Evolutionary conservation across 306 rosid species (phyloP).

Genomic region (Acacia melanoxylon): DNA sequence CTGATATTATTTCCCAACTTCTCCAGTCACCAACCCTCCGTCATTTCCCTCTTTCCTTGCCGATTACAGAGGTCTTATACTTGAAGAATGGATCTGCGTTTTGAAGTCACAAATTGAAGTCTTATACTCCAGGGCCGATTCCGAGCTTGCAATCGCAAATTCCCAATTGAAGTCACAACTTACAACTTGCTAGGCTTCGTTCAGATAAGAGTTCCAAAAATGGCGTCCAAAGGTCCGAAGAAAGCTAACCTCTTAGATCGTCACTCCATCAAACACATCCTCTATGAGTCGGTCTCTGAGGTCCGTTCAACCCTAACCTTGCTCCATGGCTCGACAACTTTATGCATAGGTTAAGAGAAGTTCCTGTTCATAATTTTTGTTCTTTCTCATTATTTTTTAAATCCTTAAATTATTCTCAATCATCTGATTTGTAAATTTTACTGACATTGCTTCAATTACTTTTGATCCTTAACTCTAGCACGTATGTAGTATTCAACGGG

Average conservation of each 20-base stretch:
- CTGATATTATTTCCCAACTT: too few species aligned
- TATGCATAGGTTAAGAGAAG: neutral
- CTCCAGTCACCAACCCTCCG: too few species aligned
- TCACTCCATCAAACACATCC: constrained; percentile 80
- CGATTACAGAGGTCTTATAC: too few species aligned
- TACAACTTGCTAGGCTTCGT: constrained; percentile 1
- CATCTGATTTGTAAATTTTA: neutral
- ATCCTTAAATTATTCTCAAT: neutral
- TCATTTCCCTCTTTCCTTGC: too few species aligned
- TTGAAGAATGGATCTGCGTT: too few species aligned
- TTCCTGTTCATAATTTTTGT: neutral
- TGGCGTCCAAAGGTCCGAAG: constrained; percentile 59
- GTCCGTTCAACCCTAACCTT: constrained; percentile 50
- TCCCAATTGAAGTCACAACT: too few species aligned
- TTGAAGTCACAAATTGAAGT: too few species aligned
- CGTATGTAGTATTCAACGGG: constrained; percentile 76
- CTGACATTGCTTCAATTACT: neutral
- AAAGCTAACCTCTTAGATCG: constrained; percentile 89
- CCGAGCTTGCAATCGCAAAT: rapidly evolving
- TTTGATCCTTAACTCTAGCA: constrained; percentile 71
- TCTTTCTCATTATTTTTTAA: neutral
- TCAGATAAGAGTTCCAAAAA: constrained; percentile 34
- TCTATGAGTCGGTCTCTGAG: constrained; percentile 87
- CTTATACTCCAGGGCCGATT: rapidly evolving
- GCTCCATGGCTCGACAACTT: neutral